A percentile compares a stretch with the other conserved stretches of the same genome.
These are phyloP conservation scores for Quercus phellos DNA, from an alignment of 331 rosid genomes.

Conservation along the genomic window DNA sequence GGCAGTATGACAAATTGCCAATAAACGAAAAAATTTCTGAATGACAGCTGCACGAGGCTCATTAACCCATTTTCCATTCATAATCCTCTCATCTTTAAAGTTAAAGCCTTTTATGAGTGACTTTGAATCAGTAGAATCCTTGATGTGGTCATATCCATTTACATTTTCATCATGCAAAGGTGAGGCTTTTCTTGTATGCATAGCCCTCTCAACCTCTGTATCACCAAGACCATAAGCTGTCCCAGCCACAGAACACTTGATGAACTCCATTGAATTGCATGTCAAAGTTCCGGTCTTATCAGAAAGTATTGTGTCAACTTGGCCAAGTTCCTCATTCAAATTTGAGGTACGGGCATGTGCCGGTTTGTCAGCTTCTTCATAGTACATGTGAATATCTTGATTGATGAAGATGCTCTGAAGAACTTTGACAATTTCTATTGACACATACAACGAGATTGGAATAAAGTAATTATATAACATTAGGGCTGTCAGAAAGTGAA, in stretches of 20 bases:
- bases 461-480: constrained; percentile 69
- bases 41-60: constrained; percentile 64
- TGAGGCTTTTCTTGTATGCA: constrained; percentile 41
- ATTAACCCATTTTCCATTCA: constrained; percentile 84
- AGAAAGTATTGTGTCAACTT: constrained; percentile 95
- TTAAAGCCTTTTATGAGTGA: constrained; percentile 76
- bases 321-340: constrained; percentile 98
- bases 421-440: constrained; percentile 88
- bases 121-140: constrained; percentile 26
- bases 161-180: constrained; percentile 22
- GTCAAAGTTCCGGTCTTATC: constrained; percentile 99
- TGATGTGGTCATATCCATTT: constrained; percentile 20
- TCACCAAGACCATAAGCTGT: constrained; percentile 81
- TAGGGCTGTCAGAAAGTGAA: constrained; percentile 78
- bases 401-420: constrained; percentile 91
- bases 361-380: constrained; percentile 82
- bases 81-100: constrained; percentile 78
- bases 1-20: constrained; percentile 92
- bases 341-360: constrained; percentile 93
- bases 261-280: constrained; percentile 98
- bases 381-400: constrained; percentile 84
- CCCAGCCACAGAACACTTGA: constrained; percentile 92
- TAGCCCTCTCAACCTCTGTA: constrained; percentile 80
- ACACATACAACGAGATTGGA: constrained; percentile 90
- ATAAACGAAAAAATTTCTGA: constrained; percentile 62